Percentiles rank a stretch among this genome's conserved stretches.
Evolutionary conservation across 2,329 filamentous ascomycete genomes (phyloP).

Genomic region (Didymella sp.): DNA sequence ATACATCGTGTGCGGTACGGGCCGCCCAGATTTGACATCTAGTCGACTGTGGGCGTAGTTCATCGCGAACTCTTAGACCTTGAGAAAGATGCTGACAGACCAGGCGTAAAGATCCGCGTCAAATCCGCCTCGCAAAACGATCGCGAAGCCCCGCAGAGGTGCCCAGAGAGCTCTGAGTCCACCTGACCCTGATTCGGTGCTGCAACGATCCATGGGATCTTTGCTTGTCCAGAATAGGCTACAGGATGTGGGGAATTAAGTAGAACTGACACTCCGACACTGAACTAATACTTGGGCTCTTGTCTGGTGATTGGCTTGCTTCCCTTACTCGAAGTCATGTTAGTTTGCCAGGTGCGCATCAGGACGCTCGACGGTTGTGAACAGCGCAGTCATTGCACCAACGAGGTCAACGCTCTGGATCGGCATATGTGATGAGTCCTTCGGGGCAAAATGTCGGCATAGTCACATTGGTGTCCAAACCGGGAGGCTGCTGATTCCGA

Average conservation of each 20-base stretch:
- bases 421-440: not conserved
- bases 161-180: not conserved
- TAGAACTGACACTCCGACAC: not conserved
- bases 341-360: slow-evolving; percentile 7
- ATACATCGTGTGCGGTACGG: slow-evolving; percentile 21
- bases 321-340: slow-evolving; percentile 5
- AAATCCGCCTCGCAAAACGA: too few species aligned
- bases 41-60: not conserved
- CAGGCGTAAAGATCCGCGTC: not conserved
- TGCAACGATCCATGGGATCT: slow-evolving; percentile 8
- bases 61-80: not conserved
- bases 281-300: not conserved
- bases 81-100: not conserved
- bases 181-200: slow-evolving; percentile 7
- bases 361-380: slow-evolving; percentile 1
- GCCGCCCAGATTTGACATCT: not conserved
- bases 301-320: not conserved
- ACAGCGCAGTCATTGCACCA: not conserved
- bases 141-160: not conserved
- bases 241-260: not conserved
- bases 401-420: not conserved
- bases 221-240: not conserved
- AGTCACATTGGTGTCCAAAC: not conserved
- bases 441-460: not conserved
- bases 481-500: not conserved